Base-by-base conservation (phyloP, 306 rosid genomes). In the Senna tora region DNA sequence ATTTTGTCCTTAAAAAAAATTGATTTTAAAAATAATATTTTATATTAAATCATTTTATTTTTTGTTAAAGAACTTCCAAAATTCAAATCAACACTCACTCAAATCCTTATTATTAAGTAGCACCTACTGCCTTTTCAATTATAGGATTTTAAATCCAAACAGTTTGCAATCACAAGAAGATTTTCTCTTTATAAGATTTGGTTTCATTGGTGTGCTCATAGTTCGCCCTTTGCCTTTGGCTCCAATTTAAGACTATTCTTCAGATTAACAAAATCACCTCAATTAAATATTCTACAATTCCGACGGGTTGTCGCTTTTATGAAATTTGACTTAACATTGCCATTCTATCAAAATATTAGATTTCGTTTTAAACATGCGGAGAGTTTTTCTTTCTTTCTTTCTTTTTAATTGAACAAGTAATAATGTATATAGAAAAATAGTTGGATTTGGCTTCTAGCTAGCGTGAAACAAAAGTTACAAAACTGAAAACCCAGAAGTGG, bases 261-360 rank as follows among this genome's bases (percentile, higher is more conserved):
- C 30, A 25, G 1, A 25, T 25, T 25, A 43, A 43, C 49, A 43
- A 64, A 80, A 54, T 73, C 20, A 74, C 64, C 71, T 43, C 49
- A 43, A 61, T 1, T 43, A 11, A 43, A 64, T 57, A 43, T 43
- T 66, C 34, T 67, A 25, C 72, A 13, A 46, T 14, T 65, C 45
- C 17, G 17, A 66, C 22, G 4, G 22, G 25, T 50, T 74, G 59
- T 72, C 30, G 9, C 72, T 75, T 65, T 81, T 72, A 63, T 39
- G 47, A 52, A 52, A 72, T 64, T 68, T 20, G 74, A 78, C 50
- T 32, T n/a, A 64, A 28, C 42, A 72, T 77, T 22, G 46, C 67
- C 75, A 66, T 76, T 21, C 64, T 76, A 65, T 74, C 85, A 25
- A 73, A 63, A 74, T n/a, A n/a, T 16, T 68, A 20, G 65, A 69